These are phyloP conservation scores for Pisolithus sp. DNA, from an alignment of 768 basidiomycete species.

Conservation along the genomic window DNA sequence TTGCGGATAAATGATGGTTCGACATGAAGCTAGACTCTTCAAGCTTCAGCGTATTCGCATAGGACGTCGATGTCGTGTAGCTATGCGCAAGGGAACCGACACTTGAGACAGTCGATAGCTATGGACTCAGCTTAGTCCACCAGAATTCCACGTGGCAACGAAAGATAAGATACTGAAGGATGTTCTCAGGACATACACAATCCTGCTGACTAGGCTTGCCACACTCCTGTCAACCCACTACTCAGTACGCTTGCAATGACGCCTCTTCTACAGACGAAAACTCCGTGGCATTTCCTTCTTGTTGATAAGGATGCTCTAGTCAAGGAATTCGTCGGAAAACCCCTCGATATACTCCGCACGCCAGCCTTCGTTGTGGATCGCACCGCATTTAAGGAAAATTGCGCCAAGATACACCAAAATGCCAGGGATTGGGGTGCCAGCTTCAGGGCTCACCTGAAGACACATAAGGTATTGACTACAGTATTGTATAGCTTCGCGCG, in stretches of 20 bases:
- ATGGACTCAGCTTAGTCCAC: no score
- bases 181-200: no score
- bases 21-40: no score
- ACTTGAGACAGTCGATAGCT: no score
- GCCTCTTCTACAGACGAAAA: constrained; percentile 37
- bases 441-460: constrained; percentile 83
- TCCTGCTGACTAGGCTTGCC: no score
- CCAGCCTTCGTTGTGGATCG: constrained; percentile 78
- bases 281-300: constrained; percentile 34
- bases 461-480: constrained; percentile 55
- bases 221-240: no score
- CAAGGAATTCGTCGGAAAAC: constrained; percentile 51
- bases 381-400: constrained; percentile 64
- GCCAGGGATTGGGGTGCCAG: constrained; percentile 59
- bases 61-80: no score
- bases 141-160: no score
- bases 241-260: constrained; percentile 13
- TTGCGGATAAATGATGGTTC: no score
- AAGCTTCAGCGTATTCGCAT: no score
- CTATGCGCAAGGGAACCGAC: no score
- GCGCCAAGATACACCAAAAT: constrained; percentile 62
- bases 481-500: neutral
- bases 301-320: constrained; percentile 47
- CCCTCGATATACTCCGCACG: constrained; percentile 55
- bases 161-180: no score